Evolutionary conservation across 306 rosid species (phyloP).

Genomic region (Astragalus membranaceus): DNA sequence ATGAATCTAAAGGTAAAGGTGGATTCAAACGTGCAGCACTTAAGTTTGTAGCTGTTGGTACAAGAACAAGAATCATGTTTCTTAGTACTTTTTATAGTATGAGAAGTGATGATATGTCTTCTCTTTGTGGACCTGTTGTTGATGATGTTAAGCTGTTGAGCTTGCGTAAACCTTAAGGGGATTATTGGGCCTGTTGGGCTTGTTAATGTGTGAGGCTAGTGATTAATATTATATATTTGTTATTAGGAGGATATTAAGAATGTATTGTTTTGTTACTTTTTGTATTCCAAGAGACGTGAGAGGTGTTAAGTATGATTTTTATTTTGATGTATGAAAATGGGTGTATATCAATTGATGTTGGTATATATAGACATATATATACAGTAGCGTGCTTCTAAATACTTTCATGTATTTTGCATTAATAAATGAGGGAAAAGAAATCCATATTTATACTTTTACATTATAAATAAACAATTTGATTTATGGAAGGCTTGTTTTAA

Average conservation of each 20-base stretch:
- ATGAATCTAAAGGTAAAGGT: constrained; percentile 82
- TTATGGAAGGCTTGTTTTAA: no score
- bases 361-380: neutral
- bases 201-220: neutral
- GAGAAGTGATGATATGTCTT: constrained; percentile 92
- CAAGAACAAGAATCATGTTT: constrained; percentile 67
- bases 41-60: constrained; percentile 49
- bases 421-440: neutral
- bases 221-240: neutral
- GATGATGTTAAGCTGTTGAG: constrained; percentile 79
- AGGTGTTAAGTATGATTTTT: neutral
- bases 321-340: neutral
- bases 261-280: neutral
- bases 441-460: neutral
- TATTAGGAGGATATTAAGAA: neutral
- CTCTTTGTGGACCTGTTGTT: constrained; percentile 91
- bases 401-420: neutral
- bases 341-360: neutral
- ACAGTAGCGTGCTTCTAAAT: neutral
- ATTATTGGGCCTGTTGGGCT: neutral
- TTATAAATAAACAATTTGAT: neutral
- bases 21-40: constrained; percentile 79
- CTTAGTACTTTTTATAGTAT: constrained; percentile 77
- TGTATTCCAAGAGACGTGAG: neutral
- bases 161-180: constrained; percentile 38